Conservation (phyloP, 495 filamentous ascomycete species). For the Cladorrhinum samala region DNA sequence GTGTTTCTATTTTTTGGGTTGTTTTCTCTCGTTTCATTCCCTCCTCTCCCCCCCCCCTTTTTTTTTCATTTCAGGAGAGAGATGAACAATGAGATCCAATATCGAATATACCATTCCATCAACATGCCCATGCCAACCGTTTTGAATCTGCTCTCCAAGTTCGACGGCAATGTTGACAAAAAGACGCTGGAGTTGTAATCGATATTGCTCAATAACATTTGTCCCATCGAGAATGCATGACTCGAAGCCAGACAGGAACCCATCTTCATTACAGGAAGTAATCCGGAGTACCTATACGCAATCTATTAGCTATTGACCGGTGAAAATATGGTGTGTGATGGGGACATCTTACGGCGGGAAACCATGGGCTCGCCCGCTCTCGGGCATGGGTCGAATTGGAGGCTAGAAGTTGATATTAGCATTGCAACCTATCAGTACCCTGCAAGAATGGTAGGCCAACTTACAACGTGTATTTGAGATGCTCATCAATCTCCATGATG, state of each 20-base stretch:
- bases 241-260: conserved; percentile 5
- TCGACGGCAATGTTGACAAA: background rate
- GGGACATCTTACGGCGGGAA: conserved; percentile 77
- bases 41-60: background rate
- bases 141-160: too few species aligned
- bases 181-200: conserved; percentile 3
- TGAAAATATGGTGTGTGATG: too few species aligned
- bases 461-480: conserved; percentile 99
- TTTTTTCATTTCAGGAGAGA: background rate
- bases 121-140: background rate
- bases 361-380: conserved; percentile 98
- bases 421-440: background rate
- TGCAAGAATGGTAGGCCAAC: conserved; percentile 34
- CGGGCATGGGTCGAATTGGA: conserved; percentile 99
- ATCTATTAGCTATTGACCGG: too few species aligned
- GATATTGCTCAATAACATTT: background rate
- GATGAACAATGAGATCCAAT: background rate
- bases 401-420: conserved; percentile 45
- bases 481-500: conserved; percentile 99
- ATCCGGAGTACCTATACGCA: conserved; percentile 68
- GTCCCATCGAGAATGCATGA: conserved; percentile 1
- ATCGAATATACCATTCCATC: too few species aligned
- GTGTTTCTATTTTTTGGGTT: too few species aligned
- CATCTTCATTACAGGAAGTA: conserved; percentile 76
- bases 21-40: too few species aligned